A percentile compares a stretch with the other conserved stretches of the same genome.
Evolutionary conservation across 345 rosid genomes (phyloP).

Genomic region (Citrus trifoliata): DNA sequence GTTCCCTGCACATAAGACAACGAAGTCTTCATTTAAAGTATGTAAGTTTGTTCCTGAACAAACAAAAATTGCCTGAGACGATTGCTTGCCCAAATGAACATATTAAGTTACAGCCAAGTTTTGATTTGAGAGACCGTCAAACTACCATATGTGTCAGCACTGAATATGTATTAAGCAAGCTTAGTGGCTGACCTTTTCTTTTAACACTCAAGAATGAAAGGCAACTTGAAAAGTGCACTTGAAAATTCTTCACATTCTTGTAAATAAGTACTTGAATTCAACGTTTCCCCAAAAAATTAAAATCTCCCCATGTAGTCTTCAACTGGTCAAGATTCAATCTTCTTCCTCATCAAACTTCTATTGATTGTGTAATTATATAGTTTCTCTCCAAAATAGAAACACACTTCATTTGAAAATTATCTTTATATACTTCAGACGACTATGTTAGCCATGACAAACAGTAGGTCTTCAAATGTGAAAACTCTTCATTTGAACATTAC

Average conservation of each 20-base stretch:
- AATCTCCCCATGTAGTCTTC: conserved; percentile 50
- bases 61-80: conserved; percentile 10
- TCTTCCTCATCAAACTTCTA: conserved; percentile 77
- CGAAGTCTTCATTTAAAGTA: conserved; percentile 19
- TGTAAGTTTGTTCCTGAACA: conserved; percentile 8
- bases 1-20: conserved; percentile 53
- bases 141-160: conserved; percentile 43
- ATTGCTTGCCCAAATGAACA: conserved; percentile 10
- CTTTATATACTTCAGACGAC: conserved; percentile 57
- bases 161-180: conserved; percentile 43
- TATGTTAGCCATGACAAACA: conserved; percentile 56
- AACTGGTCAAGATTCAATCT: conserved; percentile 42
- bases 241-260: conserved; percentile 66
- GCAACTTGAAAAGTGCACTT: conserved; percentile 82
- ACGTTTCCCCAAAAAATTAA: conserved; percentile 45
- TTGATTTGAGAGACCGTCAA: conserved; percentile 25
- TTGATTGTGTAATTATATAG: conserved; percentile 49
- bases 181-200: conserved; percentile 59
- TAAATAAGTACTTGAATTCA: conserved; percentile 68
- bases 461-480: conserved; percentile 63
- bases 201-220: conserved; percentile 58
- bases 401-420: conserved; percentile 57
- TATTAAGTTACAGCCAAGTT: conserved; percentile 22
- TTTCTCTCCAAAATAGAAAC: conserved; percentile 57
- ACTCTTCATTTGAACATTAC: conserved; percentile 61